Evolutionary conservation across 495 filamentous ascomycete species (phyloP).

Genomic region (Aspergillus hancockii): DNA sequence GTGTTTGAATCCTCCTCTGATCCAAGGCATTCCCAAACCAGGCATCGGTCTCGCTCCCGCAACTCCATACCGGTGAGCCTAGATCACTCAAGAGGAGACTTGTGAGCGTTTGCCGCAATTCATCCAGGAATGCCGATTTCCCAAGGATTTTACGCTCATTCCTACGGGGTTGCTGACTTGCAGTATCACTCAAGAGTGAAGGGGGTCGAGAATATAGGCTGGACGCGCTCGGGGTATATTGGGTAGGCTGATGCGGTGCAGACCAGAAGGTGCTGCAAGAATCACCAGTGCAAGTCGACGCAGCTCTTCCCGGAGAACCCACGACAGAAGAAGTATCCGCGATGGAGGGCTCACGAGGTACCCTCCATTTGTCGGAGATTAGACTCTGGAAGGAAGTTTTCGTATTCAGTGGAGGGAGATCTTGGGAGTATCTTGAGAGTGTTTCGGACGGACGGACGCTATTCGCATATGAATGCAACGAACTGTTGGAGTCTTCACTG

Average conservation of each 20-base stretch:
- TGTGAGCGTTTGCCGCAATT: conserved; percentile 76
- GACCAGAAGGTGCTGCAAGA: conserved; percentile 88
- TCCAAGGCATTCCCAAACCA: conserved; percentile 80
- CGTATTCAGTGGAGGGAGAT: conserved; percentile 36
- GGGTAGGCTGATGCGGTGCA: conserved; percentile 64
- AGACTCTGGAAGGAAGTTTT: conserved; percentile 63
- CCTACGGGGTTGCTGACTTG: conserved; percentile 34
- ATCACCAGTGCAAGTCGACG: conserved; percentile 68
- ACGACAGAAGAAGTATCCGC: conserved; percentile 57
- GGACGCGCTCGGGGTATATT: conserved; percentile 61
- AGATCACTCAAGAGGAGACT: conserved; percentile 89
- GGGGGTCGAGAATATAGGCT: conserved; percentile 51
- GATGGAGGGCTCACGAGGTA: conserved; percentile 41
- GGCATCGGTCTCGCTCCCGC: conserved; percentile 86
- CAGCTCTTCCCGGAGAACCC: conserved; percentile 55
- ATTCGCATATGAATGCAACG: conserved; percentile 29
- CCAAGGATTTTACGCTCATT: conserved; percentile 44
- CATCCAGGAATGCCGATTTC: conserved; percentile 69
- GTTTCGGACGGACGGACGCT: conserved; percentile 47
- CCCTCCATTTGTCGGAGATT: conserved; percentile 64
- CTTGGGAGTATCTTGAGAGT: conserved; percentile 36
- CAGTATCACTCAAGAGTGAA: conserved; percentile 46
- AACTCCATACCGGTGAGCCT: conserved; percentile 77
- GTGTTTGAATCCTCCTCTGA: conserved; percentile 74
- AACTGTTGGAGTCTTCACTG: conserved; percentile 47